phyloP scores from a whole-genome alignment of 2,329 filamentous ascomycete genomes.

The Xylariaceae sp. region DNA sequence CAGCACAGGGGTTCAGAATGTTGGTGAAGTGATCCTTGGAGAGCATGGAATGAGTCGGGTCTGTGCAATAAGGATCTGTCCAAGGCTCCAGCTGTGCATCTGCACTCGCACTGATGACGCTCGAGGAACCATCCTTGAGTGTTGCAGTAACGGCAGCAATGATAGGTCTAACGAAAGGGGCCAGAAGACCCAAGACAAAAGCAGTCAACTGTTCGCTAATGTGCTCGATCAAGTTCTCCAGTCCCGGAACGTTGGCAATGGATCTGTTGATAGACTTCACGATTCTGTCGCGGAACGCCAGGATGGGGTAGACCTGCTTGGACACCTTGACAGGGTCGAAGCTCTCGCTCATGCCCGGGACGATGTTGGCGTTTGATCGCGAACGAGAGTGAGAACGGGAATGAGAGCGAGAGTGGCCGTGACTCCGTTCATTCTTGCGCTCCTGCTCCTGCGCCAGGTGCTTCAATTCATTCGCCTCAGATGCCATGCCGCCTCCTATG shows the following conservation, averaged over 20 bases:
- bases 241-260: conserved; percentile 85
- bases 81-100: conserved; percentile 75
- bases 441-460: conserved; percentile 59
- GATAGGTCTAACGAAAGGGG: conserved; percentile 86
- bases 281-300: conserved; percentile 89
- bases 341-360: conserved; percentile 68
- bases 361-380: conserved; percentile 49
- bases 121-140: conserved; percentile 78
- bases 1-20: conserved; percentile 70
- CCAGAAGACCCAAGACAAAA: conserved; percentile 84
- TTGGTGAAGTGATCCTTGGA: conserved; percentile 84
- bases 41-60: conserved; percentile 77
- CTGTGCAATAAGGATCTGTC: conserved; percentile 67
- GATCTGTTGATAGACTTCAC: conserved; percentile 79
- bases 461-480: conserved; percentile 60
- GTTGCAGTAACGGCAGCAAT: conserved; percentile 80
- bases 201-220: conserved; percentile 90
- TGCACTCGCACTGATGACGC: conserved; percentile 61
- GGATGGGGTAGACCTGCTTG: conserved; percentile 85
- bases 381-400: conserved; percentile 36
- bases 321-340: conserved; percentile 76
- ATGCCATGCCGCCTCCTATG: conserved; percentile 58
- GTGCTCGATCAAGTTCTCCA: conserved; percentile 85
- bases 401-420: conserved; percentile 31
- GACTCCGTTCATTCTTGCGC: conserved; percentile 35